These are phyloP conservation scores for Spinacia oleracea DNA, from an alignment of 179 eudicot species.

Conservation along the genomic window DNA sequence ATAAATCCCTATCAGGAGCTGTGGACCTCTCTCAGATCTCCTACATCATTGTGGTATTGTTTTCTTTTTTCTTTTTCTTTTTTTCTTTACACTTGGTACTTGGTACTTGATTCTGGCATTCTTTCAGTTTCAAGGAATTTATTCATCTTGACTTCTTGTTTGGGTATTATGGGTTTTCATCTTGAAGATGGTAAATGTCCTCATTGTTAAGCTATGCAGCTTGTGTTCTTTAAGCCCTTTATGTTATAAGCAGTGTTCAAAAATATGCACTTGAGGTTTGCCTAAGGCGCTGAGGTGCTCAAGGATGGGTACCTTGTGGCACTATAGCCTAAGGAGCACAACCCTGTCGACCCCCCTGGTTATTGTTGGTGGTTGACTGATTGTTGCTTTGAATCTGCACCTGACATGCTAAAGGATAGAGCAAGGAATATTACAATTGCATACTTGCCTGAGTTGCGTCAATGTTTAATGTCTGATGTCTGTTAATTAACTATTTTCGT, in stretches of 20 bases:
- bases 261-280: neutral
- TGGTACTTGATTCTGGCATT: no score
- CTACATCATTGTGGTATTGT: conserved; percentile 86
- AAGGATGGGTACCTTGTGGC: neutral
- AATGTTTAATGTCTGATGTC: neutral
- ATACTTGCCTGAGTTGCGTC: neutral
- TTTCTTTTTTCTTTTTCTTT: neutral
- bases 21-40: conserved; percentile 55
- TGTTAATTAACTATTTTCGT: neutral
- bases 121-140: neutral
- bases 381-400: neutral
- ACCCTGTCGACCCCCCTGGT: no score
- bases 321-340: neutral
- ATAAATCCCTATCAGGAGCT: conserved; percentile 35
- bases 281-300: neutral
- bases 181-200: neutral
- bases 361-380: neutral
- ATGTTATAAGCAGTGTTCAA: neutral
- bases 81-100: conserved; percentile 9
- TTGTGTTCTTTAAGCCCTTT: neutral
- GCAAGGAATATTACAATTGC: neutral
- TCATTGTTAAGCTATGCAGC: neutral
- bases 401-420: neutral
- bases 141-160: neutral
- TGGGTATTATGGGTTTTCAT: neutral